A percentile compares a stretch with the other conserved stretches of the same genome.
Evolutionary conservation across 257 asterid species (phyloP).

Genomic region (Capsicum chinense): DNA sequence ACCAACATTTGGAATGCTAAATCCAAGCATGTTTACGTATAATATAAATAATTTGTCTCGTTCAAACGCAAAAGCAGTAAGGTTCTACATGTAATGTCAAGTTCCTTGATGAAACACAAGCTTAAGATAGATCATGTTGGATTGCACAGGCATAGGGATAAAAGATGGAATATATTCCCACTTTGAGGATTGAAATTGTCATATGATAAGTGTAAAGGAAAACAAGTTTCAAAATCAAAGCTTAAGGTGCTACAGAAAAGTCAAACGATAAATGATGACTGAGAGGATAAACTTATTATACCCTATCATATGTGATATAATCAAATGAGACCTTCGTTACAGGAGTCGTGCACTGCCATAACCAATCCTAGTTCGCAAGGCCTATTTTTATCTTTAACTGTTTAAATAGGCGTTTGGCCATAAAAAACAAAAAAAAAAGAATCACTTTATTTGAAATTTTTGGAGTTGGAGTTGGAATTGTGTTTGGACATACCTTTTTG

Average conservation of each 20-base stretch:
- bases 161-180: not conserved
- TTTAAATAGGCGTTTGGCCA: not conserved
- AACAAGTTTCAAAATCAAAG: not conserved
- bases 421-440: no score
- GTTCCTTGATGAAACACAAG: not conserved
- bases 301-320: not conserved
- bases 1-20: not conserved
- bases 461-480: no score
- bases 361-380: conserved; percentile 14
- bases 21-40: not conserved
- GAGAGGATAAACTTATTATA: not conserved
- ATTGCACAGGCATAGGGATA: not conserved
- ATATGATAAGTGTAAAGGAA: not conserved
- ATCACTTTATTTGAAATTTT: no score
- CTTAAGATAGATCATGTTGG: conserved; percentile 9
- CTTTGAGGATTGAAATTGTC: not conserved
- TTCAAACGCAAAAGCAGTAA: not conserved
- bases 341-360: not conserved
- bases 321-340: not conserved
- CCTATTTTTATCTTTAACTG: not conserved
- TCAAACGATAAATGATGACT: not conserved
- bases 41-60: not conserved
- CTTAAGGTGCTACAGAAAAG: not conserved
- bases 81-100: not conserved
- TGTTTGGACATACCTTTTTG: no score